A percentile compares a stretch with the other conserved stretches of the same genome.
phyloP scores from a whole-genome alignment of 176 grass and related monocot genomes.

The Puya raimondii region DNA sequence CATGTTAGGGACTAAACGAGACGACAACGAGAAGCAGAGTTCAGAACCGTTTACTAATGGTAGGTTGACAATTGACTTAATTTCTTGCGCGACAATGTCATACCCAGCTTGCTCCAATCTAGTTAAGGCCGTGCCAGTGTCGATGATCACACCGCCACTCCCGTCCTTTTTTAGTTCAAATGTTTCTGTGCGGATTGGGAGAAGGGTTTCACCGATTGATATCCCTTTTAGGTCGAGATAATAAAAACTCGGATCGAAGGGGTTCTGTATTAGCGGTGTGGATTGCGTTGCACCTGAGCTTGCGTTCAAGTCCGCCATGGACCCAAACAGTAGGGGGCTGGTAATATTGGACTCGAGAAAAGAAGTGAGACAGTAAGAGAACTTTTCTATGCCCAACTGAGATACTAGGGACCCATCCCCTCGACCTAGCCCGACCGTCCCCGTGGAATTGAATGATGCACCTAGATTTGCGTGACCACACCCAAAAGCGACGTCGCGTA shows the following conservation, averaged over 20 bases:
- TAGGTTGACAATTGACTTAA: constrained; percentile 49
- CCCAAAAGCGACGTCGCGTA: constrained; percentile 39
- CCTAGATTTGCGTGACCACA: constrained; percentile 57
- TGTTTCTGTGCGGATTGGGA: constrained; percentile 30
- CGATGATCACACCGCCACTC: constrained; percentile 51
- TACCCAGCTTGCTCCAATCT: constrained; percentile 45
- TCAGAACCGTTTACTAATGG: constrained; percentile 39
- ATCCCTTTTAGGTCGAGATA: constrained; percentile 43
- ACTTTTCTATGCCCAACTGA: constrained; percentile 46
- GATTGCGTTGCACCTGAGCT: constrained; percentile 28
- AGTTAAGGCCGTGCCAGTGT: constrained; percentile 76
- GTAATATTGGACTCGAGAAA: constrained; percentile 30
- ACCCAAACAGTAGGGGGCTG: constrained; percentile 51
- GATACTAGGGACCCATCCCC: constrained; percentile 47
- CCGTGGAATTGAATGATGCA: constrained; percentile 41
- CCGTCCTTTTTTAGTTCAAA: constrained; percentile 48
- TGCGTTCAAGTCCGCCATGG: constrained; percentile 19
- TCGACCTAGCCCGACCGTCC: constrained; percentile 58
- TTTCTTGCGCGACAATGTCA: constrained; percentile 29
- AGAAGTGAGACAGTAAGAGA: constrained; percentile 92
- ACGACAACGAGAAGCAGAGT: constrained; percentile 44
- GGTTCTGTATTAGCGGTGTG: constrained; percentile 57
- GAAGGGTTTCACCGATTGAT: constrained; percentile 32
- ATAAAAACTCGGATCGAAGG: constrained; percentile 53
- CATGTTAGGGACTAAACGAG: constrained; percentile 32